These are phyloP conservation scores for Arthrobotrys conoides DNA, from an alignment of 2,329 filamentous ascomycete species.

Conservation along the genomic window DNA sequence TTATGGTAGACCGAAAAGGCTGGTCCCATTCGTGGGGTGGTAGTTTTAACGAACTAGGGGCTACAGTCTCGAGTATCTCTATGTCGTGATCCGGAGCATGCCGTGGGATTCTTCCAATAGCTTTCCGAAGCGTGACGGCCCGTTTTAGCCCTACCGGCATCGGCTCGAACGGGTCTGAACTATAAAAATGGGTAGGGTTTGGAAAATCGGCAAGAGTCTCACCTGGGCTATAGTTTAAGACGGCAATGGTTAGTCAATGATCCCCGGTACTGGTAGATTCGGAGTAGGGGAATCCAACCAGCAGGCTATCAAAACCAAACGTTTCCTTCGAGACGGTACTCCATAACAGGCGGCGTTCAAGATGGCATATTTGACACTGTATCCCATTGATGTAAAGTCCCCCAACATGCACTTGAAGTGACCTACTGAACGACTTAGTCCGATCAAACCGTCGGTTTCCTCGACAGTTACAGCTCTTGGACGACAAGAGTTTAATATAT, in stretches of 20 bases:
- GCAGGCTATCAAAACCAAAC: constrained; percentile 72
- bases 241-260: neutral
- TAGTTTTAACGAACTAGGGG: constrained; percentile 66
- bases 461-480: constrained; percentile 83
- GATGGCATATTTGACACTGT: constrained; percentile 79
- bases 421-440: constrained; percentile 62
- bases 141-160: constrained; percentile 64
- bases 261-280: neutral
- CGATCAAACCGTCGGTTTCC: constrained; percentile 78
- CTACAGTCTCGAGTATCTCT: constrained; percentile 61
- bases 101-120: constrained; percentile 67
- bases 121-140: constrained; percentile 68
- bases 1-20: constrained; percentile 71
- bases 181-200: constrained; percentile 71
- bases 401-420: constrained; percentile 75
- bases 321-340: constrained; percentile 69
- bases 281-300: constrained; percentile 67
- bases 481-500: constrained; percentile 73
- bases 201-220: constrained; percentile 79
- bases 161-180: constrained; percentile 65
- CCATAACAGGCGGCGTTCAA: constrained; percentile 71
- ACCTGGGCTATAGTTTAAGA: constrained; percentile 73
- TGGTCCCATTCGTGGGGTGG: constrained; percentile 62
- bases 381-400: constrained; percentile 76
- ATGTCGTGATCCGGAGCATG: constrained; percentile 66